Evolutionary conservation across 1,139 yeast species (phyloP), one percentile per base, ranked within the genome.

Genomic region (Scheffersomyces cryptocercus): DNA sequence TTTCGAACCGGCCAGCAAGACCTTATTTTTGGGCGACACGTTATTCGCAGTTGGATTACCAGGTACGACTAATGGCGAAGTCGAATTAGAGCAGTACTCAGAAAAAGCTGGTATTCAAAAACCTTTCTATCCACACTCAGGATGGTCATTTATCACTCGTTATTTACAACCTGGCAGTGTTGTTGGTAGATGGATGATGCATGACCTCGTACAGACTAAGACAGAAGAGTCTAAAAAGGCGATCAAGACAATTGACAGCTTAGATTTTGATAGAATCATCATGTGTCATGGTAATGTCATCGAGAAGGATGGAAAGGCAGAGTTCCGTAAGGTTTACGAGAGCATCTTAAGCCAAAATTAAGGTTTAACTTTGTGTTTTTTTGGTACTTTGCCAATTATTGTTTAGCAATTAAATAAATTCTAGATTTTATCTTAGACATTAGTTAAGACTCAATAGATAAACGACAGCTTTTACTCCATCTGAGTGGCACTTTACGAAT

Each of bases 221-320:
- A 36, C 31, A 24, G 29, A 38, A 28, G 45, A 45, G 29, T 44
- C 49, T 8, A 38, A 44, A 12, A 46, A 44, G 3, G 80, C 71
- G 0, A 47, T 77, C 41, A 53, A 64, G 39, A 62, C 65, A 4
- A 63, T 81, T 38, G 50, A 61, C 41, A 43, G 51, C 10, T 76
- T 81, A 81, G 75, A 75, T 38, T 76, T 81, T 48, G 70, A 75
- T 16, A 64, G 67, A 15, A 67, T 82, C 44, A 74, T 83, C 29
- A 68, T 77, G 55, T 78, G 84, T 49, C 88, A 83, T 54, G 88
- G 88, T 6, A 77, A 76, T 44, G 67, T 79, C 12, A 61, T 81
- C 44, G 79, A 77, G 12, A 56, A 58, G 3, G 64, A 70, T 41
- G 82, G 75, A n/a, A 69, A 69, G 47, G 55, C 58, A 20, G 59